phyloP scores from a whole-genome alignment of 129 eudicot species.

The Saussurea involucrata region DNA sequence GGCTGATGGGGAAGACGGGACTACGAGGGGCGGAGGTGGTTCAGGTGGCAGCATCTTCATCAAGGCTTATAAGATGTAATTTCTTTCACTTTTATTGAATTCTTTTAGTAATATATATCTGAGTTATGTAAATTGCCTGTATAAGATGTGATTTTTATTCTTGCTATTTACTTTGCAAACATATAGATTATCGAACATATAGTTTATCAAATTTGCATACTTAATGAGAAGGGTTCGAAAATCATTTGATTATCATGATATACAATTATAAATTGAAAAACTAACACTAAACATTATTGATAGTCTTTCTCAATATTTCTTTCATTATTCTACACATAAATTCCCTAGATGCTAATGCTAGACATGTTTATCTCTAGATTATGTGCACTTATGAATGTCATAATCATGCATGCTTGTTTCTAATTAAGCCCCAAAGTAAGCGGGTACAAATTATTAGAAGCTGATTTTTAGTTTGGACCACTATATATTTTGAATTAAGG shows the following conservation, averaged over 20 bases:
- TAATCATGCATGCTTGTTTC: background rate
- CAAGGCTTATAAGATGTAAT: conserved; percentile 77
- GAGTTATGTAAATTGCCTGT: background rate
- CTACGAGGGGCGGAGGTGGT: conserved; percentile 86
- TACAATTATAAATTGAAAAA: background rate
- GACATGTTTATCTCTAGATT: background rate
- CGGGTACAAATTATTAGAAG: background rate
- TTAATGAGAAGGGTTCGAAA: conserved; percentile 1
- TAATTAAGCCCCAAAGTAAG: background rate
- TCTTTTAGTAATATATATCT: background rate
- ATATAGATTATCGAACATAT: background rate
- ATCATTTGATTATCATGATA: background rate
- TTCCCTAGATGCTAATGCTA: no score
- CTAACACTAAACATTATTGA: background rate
- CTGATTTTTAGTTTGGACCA: background rate
- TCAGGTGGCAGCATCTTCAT: conserved; percentile 96
- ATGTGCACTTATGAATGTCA: background rate
- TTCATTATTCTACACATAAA: background rate
- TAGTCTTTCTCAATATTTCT: background rate
- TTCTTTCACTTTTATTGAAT: conserved; percentile 5
- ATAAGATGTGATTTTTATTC: background rate
- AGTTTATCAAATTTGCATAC: conserved; percentile 17
- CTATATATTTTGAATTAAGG: background rate
- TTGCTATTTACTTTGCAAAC: background rate
- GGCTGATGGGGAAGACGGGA: conserved; percentile 96